These are phyloP conservation scores for Ganoderma sinense DNA, from an alignment of 1,284 basidiomycete genomes.

Conservation along the genomic window DNA sequence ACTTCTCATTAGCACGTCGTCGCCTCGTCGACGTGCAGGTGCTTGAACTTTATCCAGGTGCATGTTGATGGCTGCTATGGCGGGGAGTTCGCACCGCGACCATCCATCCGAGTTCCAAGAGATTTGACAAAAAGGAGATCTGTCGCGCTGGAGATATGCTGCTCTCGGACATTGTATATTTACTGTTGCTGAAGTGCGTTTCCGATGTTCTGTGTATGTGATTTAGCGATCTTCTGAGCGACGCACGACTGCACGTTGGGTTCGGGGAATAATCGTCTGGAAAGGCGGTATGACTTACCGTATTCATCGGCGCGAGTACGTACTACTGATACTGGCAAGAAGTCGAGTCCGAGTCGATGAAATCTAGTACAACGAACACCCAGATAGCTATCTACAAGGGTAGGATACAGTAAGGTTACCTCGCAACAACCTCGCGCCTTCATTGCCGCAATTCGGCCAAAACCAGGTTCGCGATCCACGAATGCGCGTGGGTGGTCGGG, in stretches of 20 bases:
- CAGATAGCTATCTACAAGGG: neutral
- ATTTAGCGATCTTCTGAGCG: too few relatives aligned
- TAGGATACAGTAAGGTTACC: neutral
- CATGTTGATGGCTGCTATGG: neutral
- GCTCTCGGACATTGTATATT: neutral
- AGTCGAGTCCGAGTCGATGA: neutral
- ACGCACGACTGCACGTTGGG: too few relatives aligned
- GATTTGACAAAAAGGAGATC: neutral
- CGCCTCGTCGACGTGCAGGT: neutral
- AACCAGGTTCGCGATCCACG: conserved; percentile 16
- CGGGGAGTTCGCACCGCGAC: neutral
- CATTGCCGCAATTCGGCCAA: neutral
- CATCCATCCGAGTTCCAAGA: neutral
- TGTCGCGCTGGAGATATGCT: neutral
- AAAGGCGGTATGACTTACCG: neutral
- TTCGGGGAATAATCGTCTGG: too few relatives aligned
- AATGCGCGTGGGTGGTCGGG: conserved; percentile 18
- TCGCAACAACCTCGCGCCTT: neutral
- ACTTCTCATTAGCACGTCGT: too few relatives aligned
- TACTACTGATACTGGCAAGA: neutral
- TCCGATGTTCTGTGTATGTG: neutral
- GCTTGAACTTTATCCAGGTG: neutral
- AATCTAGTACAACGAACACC: neutral
- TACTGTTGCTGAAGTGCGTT: neutral
- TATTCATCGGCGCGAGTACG: neutral